Evolutionary conservation across 176 grass and related monocot genomes (phyloP).

Genomic region (Musa troglodytarum): DNA sequence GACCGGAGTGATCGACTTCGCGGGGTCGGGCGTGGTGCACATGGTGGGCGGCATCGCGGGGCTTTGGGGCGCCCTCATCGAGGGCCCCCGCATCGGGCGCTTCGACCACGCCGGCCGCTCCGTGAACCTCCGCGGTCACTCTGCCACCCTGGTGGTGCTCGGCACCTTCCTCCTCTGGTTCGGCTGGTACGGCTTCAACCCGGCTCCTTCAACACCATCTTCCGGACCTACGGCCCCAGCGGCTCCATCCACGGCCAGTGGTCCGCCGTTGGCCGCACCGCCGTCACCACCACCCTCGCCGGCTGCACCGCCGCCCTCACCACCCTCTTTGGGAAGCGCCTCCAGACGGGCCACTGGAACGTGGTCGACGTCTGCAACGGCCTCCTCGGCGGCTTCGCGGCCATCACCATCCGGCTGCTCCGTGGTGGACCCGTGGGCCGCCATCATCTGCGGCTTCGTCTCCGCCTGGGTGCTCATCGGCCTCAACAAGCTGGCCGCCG

Average conservation of each 20-base stretch:
- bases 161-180: slow-evolving; percentile 16
- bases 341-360: slow-evolving; percentile 7
- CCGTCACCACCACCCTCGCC: slow-evolving; percentile 10
- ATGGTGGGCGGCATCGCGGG: slow-evolving; percentile 7
- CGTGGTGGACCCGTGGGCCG: slow-evolving; percentile 9
- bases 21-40: slow-evolving; percentile 7
- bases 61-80: slow-evolving; percentile 4
- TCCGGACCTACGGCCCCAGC: slow-evolving; percentile 4
- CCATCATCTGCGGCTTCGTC: slow-evolving; percentile 12
- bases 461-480: slow-evolving; percentile 13
- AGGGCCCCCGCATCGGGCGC: slow-evolving; percentile 6
- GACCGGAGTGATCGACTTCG: slow-evolving; percentile 9
- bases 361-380: slow-evolving; percentile 14
- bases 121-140: slow-evolving; percentile 8
- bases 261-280: slow-evolving; percentile 10
- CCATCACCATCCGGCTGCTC: slow-evolving; percentile 11
- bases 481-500: background rate
- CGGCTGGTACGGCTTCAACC: slow-evolving; percentile 15
- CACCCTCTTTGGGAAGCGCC: slow-evolving; percentile 9
- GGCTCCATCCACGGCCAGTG: slow-evolving; percentile 4
- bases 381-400: slow-evolving; percentile 12
- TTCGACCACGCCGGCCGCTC: slow-evolving; percentile 11
- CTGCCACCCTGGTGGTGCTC: slow-evolving; percentile 5
- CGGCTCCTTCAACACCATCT: background rate
- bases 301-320: slow-evolving; percentile 12